Percentiles rank a stretch among this genome's conserved stretches.
Conservation (phyloP, 345 rosid genomes). For the Salix viminalis region DNA sequence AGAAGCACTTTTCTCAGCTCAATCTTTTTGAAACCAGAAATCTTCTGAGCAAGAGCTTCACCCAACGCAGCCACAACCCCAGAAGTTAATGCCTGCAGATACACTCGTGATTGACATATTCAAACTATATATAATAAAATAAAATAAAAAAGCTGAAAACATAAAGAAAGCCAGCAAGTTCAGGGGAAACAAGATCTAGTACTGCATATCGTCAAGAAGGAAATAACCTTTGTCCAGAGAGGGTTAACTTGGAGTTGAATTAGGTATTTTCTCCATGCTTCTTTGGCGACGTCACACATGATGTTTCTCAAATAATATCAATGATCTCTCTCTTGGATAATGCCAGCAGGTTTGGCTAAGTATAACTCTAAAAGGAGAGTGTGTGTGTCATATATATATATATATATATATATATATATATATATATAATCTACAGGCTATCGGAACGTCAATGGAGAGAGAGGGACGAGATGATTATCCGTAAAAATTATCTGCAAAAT, state of each 20-base stretch:
- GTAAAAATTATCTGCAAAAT: too few species aligned
- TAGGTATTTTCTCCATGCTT: constrained; percentile 83
- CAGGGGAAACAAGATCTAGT: constrained; percentile 1
- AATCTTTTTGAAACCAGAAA: constrained; percentile 66
- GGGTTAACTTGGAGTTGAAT: constrained; percentile 84
- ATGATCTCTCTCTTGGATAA: neutral
- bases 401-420: too few species aligned
- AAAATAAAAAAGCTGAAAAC: neutral
- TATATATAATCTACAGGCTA: too few species aligned
- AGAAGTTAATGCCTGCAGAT: constrained; percentile 68
- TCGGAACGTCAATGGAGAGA: too few species aligned
- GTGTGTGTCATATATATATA: too few species aligned
- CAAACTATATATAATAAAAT: neutral
- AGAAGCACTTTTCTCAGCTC: constrained; percentile 70
- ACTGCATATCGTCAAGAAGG: neutral
- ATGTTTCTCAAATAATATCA: neutral
- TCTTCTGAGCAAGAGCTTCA: constrained; percentile 80
- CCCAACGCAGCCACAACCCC: constrained; percentile 75
- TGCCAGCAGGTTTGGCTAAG: neutral
- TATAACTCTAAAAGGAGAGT: too few species aligned
- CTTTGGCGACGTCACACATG: constrained; percentile 73
- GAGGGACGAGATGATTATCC: too few species aligned
- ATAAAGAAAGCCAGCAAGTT: neutral
- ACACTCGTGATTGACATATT: neutral
- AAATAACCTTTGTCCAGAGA: constrained; percentile 73